Evolutionary conservation across 2,329 filamentous ascomycete genomes (phyloP), one percentile per base, ranked within the genome.

Genomic region (Teratosphaeria gauchensis): DNA sequence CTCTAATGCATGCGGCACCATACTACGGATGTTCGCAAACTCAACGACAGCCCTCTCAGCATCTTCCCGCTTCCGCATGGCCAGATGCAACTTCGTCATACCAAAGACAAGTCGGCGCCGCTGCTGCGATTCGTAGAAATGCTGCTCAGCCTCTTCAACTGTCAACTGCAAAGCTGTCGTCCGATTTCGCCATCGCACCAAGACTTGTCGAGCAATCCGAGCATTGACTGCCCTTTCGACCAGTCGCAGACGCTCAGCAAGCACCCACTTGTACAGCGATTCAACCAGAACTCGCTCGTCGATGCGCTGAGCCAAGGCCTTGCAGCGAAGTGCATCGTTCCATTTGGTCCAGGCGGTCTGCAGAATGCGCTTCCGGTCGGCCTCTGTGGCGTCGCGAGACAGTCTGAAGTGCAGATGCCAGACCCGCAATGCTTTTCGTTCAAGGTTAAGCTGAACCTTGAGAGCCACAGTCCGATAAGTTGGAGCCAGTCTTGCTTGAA

Each of bases 181-280:
- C 24, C 52, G 56, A 19, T 42, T 28, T 11, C 58, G 53, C 67
- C 65, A 69, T 7, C 21, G 30, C 5, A 24, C 51, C 54, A 71
- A 33, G 2, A 62, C 63, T 14, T 58, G 59, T 16, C 59, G 60
- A n/a, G 67, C 46, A 1, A 70, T 56, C 38, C 63, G 63, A n/a
- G 53, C 58, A 33, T 71, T 64, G 51, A 64, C 64, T 19, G 75
- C 69, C 16, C 76, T 72, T 42, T 69, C 66, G 58, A 77, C 75
- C 3, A 77, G 67, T 3, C 71, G 71, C 5, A 73, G 67, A 42
- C 77, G 68, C 21, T 75, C 78, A 35, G 79, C 77, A 32, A 86
- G 66, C n/a, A 81, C 76, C 84, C 83, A 86, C 69, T 78, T 83
- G 69, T 84, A 85, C 61, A 87, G 73, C 6, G 75, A 71, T 65